Conservation (phyloP, 2,329 filamentous ascomycete species). For the Xylaria sp. region DNA sequence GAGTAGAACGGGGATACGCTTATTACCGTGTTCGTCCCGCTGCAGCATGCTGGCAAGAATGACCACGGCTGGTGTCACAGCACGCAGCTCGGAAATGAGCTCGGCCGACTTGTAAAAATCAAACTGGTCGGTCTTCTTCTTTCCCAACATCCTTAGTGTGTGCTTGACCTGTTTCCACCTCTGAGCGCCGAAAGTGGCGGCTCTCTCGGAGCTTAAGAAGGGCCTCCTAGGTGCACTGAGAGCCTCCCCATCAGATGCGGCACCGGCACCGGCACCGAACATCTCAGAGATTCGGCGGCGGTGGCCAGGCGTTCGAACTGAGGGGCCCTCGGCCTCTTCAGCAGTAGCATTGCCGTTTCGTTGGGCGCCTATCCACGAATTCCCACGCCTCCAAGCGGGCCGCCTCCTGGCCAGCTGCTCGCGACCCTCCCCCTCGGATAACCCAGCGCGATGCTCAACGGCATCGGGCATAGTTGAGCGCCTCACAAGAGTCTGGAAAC, state of each 20-base stretch:
- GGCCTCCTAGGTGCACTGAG: conserved; percentile 64
- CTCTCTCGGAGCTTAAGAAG: conserved; percentile 72
- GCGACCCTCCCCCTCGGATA: conserved; percentile 81
- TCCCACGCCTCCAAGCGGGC: conserved; percentile 67
- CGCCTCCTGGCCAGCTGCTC: conserved; percentile 66
- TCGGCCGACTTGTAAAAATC: conserved; percentile 97
- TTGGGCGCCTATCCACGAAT: conserved; percentile 66
- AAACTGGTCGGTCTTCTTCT: conserved; percentile 86
- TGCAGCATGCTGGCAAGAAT: conserved; percentile 99
- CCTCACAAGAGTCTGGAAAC: conserved; percentile 68
- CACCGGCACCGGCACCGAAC: conserved; percentile 73
- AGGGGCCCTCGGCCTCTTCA: conserved; percentile 64
- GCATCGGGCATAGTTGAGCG: conserved; percentile 74
- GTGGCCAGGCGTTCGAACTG: conserved; percentile 69
- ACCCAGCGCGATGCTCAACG: conserved; percentile 68
- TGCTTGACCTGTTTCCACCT: conserved; percentile 96
- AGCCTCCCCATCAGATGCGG: conserved; percentile 71
- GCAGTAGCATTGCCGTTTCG: conserved; percentile 61
- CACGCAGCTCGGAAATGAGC: conserved; percentile 92
- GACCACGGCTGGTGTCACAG: conserved; percentile 90
- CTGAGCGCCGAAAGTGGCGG: conserved; percentile 79
- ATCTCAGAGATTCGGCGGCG: conserved; percentile 72
- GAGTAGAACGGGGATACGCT: conserved; percentile 91
- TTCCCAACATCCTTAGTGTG: conserved; percentile 77
- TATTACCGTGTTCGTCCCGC: conserved; percentile 94